Conservation (phyloP, 2,329 filamentous ascomycete species). For the Westerdykella aurantiaca region DNA sequence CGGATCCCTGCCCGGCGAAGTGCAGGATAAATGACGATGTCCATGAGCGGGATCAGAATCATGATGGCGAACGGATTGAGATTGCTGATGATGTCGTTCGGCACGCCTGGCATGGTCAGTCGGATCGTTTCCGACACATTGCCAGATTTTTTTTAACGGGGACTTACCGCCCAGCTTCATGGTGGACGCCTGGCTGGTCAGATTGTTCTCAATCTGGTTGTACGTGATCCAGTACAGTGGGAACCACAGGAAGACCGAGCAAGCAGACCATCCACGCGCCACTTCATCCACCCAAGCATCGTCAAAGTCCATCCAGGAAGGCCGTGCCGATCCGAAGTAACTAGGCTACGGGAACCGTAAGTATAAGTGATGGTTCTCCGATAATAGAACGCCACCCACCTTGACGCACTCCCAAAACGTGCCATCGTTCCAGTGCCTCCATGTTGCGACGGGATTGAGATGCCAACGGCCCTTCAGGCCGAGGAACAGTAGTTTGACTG, state of each 20-base stretch:
- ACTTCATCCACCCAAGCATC: slow-evolving; percentile 80
- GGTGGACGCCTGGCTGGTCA: slow-evolving; percentile 47
- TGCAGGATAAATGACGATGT: slow-evolving; percentile 60
- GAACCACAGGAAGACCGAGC: slow-evolving; percentile 51
- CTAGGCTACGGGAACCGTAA: slow-evolving; percentile 44
- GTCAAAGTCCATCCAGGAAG: slow-evolving; percentile 71
- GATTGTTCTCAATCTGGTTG: slow-evolving; percentile 61
- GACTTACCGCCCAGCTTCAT: slow-evolving; percentile 41
- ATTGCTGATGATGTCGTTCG: slow-evolving; percentile 73
- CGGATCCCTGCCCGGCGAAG: slow-evolving; percentile 58
- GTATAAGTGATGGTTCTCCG: too few species aligned
- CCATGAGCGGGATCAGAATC: slow-evolving; percentile 63
- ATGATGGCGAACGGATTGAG: slow-evolving; percentile 70
- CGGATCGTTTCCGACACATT: not conserved
- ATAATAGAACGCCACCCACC: not conserved
- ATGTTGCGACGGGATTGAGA: slow-evolving; percentile 52
- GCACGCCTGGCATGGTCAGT: slow-evolving; percentile 61
- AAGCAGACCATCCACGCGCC: slow-evolving; percentile 51
- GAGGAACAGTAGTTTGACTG: slow-evolving; percentile 53
- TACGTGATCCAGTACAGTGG: slow-evolving; percentile 63
- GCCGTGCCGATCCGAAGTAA: slow-evolving; percentile 50
- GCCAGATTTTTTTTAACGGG: not conserved
- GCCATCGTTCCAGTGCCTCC: slow-evolving; percentile 49
- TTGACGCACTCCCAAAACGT: slow-evolving; percentile 61
- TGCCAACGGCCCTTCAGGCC: slow-evolving; percentile 56